phyloP scores from a whole-genome alignment of 169 alveolate genomes.

The Miamiensis avidus region DNA sequence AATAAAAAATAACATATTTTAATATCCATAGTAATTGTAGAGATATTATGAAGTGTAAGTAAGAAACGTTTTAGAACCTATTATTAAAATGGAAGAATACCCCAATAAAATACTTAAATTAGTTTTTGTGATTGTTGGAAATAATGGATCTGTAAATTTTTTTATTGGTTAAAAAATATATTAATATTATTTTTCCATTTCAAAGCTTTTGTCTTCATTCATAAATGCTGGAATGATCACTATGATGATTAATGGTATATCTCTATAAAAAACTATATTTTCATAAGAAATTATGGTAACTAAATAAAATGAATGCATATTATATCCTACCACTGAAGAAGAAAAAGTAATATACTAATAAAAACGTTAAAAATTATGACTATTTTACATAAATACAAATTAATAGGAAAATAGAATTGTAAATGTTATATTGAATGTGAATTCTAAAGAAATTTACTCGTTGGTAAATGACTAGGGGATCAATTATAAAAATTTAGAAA shows the following conservation, averaged over 20 bases:
- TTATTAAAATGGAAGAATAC: not conserved
- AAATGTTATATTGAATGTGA: not conserved
- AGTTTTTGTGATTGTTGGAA: not conserved
- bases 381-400: no score
- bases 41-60: not conserved
- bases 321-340: not conserved
- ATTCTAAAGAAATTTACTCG: not conserved
- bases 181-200: no score
- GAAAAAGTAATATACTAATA: not conserved
- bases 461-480: not conserved
- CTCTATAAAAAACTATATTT: not conserved
- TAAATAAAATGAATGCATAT: no score
- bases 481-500: not conserved
- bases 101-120: not conserved
- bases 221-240: not conserved
- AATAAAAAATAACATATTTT: no score
- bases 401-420: not conserved
- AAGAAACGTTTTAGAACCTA: not conserved
- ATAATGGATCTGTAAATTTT: not conserved
- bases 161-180: no score
- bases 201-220: not conserved
- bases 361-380: not conserved
- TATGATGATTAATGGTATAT: not conserved
- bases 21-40: not conserved
- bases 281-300: not conserved